Evolutionary conservation across 169 alveolate genomes (phyloP).

Genomic region (Plasmodium berghei): DNA sequence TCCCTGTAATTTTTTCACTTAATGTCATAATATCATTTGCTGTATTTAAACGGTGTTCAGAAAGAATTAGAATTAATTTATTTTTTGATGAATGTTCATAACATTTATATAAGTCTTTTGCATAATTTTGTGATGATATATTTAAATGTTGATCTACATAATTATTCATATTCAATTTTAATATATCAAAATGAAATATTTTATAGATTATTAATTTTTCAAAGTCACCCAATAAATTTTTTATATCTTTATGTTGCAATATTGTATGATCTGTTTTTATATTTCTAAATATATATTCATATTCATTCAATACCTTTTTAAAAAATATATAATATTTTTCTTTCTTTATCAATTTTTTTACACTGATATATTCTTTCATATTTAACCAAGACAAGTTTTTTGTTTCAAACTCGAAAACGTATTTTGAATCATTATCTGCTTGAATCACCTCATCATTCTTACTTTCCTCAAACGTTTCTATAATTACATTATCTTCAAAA

Average conservation of each 20-base stretch:
- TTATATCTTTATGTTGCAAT: constrained; percentile 60
- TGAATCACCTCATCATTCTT: background rate
- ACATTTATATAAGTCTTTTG: constrained; percentile 74
- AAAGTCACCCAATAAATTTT: constrained; percentile 37
- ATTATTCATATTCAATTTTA: constrained; percentile 61
- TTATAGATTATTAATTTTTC: constrained; percentile 70
- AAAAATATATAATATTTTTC: constrained; percentile 51
- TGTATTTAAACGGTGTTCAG: constrained; percentile 58
- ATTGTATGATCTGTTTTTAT: constrained; percentile 72
- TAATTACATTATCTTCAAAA: constrained; percentile 26
- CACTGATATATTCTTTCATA: constrained; percentile 52
- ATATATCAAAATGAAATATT: constrained; percentile 66
- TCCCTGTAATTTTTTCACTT: constrained; percentile 74
- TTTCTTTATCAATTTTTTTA: constrained; percentile 57
- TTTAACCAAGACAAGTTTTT: constrained; percentile 66
- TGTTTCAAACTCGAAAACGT: constrained; percentile 53
- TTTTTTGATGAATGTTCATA: constrained; percentile 72
- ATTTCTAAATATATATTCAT: constrained; percentile 61
- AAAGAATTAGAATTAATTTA: constrained; percentile 39
- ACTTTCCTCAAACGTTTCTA: background rate
- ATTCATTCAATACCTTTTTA: constrained; percentile 69
- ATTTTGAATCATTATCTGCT: background rate
- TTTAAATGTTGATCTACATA: constrained; percentile 57
- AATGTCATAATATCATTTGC: constrained; percentile 69
- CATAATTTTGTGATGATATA: constrained; percentile 32